A percentile compares a stretch with the other conserved stretches of the same genome.
Conservation (phyloP, 2,329 filamentous ascomycete species). For the Dactylonectria macrodidyma region DNA sequence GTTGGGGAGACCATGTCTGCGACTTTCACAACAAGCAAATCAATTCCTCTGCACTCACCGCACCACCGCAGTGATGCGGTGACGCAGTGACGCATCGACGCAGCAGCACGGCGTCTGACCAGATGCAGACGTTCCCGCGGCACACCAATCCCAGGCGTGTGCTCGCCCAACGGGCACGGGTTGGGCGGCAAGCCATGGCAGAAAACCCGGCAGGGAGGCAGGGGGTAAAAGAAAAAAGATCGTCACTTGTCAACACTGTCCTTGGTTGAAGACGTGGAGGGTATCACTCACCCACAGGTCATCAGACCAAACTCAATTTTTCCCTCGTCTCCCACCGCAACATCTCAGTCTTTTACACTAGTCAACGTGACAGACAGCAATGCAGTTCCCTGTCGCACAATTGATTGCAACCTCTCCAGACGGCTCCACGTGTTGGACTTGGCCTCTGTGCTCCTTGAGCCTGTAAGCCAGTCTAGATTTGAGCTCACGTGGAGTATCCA, state of each 20-base stretch:
- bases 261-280: constrained; percentile 24
- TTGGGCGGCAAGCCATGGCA: constrained; percentile 38
- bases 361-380: constrained; percentile 23
- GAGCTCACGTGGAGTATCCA: constrained; percentile 50
- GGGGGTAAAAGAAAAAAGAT: constrained; percentile 25
- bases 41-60: constrained; percentile 25
- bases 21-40: constrained; percentile 17
- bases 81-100: constrained; percentile 23
- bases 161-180: constrained; percentile 41
- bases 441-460: constrained; percentile 41
- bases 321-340: constrained; percentile 32
- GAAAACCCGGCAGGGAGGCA: constrained; percentile 32
- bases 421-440: constrained; percentile 49
- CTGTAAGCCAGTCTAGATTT: constrained; percentile 45
- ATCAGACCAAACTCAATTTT: constrained; percentile 33
- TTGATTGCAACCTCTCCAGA: constrained; percentile 44
- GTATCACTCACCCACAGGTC: constrained; percentile 33
- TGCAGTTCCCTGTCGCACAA: constrained; percentile 43
- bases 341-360: constrained; percentile 20
- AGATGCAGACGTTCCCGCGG: constrained; percentile 38
- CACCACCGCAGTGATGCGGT: constrained; percentile 28
- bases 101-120: constrained; percentile 44
- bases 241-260: constrained; percentile 27
- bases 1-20: constrained; percentile 20
- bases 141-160: constrained; percentile 36